Conservation (phyloP, 345 rosid species). For the Lumnitzera littorea region DNA sequence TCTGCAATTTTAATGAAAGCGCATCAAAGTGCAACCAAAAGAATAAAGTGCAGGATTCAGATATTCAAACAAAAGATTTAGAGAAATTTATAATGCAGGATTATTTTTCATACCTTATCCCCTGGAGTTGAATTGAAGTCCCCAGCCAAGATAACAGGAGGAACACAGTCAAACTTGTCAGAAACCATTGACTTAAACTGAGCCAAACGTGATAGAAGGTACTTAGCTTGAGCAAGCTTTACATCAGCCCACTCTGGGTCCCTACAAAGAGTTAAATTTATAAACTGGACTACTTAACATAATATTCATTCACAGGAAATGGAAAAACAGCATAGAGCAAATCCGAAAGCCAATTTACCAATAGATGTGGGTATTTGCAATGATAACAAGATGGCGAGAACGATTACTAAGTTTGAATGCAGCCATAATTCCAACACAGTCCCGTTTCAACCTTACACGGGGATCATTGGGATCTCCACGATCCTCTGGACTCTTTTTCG, state of each 20-base stretch:
- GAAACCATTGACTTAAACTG: slow-evolving; percentile 50
- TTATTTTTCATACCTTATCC: slow-evolving; percentile 44
- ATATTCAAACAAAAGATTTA: neutral
- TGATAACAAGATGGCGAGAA: slow-evolving; percentile 46
- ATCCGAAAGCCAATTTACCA: slow-evolving; percentile 39
- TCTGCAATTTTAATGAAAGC: neutral
- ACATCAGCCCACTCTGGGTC: slow-evolving; percentile 91
- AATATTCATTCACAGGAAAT: neutral
- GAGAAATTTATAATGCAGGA: neutral
- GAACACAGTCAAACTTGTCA: slow-evolving; percentile 48
- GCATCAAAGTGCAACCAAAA: neutral
- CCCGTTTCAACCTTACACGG: slow-evolving; percentile 65
- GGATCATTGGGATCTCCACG: slow-evolving; percentile 79
- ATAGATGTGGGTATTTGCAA: slow-evolving; percentile 87
- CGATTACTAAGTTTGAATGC: slow-evolving; percentile 68
- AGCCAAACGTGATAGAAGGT: slow-evolving; percentile 60
- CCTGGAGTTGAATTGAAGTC: slow-evolving; percentile 94
- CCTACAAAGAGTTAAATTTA: slow-evolving; percentile 30
- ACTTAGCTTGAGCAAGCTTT: slow-evolving; percentile 92
- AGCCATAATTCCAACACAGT: slow-evolving; percentile 90
- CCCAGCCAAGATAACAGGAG: slow-evolving; percentile 64
- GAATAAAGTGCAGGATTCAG: neutral
- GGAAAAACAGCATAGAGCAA: neutral
- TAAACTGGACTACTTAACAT: neutral
- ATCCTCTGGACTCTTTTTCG: slow-evolving; percentile 27